These are phyloP conservation scores for Verruconis gallopava DNA, from an alignment of 2,329 filamentous ascomycete species.

Conservation along the genomic window DNA sequence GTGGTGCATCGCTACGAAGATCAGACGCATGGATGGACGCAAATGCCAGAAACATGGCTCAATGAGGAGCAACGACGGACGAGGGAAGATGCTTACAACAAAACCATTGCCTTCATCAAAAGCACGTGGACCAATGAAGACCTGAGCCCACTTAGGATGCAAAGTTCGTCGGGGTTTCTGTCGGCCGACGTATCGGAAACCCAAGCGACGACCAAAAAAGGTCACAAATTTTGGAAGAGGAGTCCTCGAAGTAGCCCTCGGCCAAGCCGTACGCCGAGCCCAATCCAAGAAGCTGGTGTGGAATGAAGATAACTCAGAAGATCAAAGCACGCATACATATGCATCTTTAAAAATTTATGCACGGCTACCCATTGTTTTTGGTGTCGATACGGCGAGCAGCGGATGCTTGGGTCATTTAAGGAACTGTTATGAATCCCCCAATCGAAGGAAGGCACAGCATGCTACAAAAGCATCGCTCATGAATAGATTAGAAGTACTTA, in stretches of 20 bases:
- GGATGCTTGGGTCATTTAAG: too few species aligned
- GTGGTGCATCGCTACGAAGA: constrained; percentile 19
- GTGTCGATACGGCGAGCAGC: too few species aligned
- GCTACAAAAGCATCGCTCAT: too few species aligned
- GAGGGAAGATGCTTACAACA: constrained; percentile 21
- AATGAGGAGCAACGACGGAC: constrained; percentile 26
- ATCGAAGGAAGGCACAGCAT: too few species aligned
- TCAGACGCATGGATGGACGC: constrained; percentile 30
- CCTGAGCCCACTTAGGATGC: not conserved
- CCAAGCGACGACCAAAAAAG: not conserved
- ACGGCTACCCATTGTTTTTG: too few species aligned
- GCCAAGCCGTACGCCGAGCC: not conserved
- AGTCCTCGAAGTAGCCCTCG: not conserved
- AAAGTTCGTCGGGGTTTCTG: not conserved
- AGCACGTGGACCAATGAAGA: constrained; percentile 13
- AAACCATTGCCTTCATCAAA: constrained; percentile 16
- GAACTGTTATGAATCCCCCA: too few species aligned
- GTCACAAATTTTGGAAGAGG: not conserved
- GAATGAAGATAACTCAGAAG: too few species aligned
- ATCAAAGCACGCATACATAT: not conserved
- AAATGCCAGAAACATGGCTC: constrained; percentile 27
- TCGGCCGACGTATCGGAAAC: not conserved
- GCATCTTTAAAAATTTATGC: too few species aligned
- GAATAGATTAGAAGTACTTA: too few species aligned
- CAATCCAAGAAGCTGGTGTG: not conserved